A percentile compares a stretch with the other conserved stretches of the same genome.
Evolutionary conservation across 352 stramenopile species (phyloP).

Genomic region (Phytophthora syringae): DNA sequence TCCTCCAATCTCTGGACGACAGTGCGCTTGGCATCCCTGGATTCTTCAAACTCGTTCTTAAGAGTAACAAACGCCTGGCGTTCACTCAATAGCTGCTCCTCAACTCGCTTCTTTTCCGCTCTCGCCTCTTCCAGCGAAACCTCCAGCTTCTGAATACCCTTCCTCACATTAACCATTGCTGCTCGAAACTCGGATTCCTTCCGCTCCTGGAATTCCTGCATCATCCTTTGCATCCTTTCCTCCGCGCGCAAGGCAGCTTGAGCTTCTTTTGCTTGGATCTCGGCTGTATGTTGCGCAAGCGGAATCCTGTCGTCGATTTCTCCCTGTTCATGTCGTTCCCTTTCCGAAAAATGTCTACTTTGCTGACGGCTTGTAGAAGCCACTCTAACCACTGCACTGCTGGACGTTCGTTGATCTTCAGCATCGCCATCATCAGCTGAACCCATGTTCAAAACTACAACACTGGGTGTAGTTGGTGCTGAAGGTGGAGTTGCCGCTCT

Average conservation of each 20-base stretch:
- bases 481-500: slow-evolving; percentile 12
- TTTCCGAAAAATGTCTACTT: slow-evolving; percentile 28
- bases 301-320: slow-evolving; percentile 37
- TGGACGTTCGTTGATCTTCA: slow-evolving; percentile 15
- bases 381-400: slow-evolving; percentile 29
- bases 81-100: slow-evolving; percentile 59
- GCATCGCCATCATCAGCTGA: slow-evolving; percentile 40
- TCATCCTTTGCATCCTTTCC: slow-evolving; percentile 55
- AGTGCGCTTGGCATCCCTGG: slow-evolving; percentile 49
- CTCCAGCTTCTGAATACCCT: slow-evolving; percentile 78
- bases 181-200: slow-evolving; percentile 73
- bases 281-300: slow-evolving; percentile 59
- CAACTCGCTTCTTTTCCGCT: slow-evolving; percentile 54
- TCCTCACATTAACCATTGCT: slow-evolving; percentile 78
- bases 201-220: slow-evolving; percentile 65
- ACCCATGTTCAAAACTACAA: slow-evolving; percentile 68
- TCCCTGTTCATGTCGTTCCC: slow-evolving; percentile 25
- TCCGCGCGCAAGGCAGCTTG: slow-evolving; percentile 57
- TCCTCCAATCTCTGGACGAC: slow-evolving; percentile 69
- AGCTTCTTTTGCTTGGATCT: slow-evolving; percentile 61
- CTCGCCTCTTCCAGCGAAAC: slow-evolving; percentile 50
- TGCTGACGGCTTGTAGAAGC: slow-evolving; percentile 19
- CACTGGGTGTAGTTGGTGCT: slow-evolving; percentile 38
- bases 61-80: slow-evolving; percentile 60
- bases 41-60: slow-evolving; percentile 60